A percentile compares a stretch with the other conserved stretches of the same genome.
These are phyloP conservation scores for Moringa oleifera DNA, from an alignment of 345 rosid genomes.

Conservation along the genomic window DNA sequence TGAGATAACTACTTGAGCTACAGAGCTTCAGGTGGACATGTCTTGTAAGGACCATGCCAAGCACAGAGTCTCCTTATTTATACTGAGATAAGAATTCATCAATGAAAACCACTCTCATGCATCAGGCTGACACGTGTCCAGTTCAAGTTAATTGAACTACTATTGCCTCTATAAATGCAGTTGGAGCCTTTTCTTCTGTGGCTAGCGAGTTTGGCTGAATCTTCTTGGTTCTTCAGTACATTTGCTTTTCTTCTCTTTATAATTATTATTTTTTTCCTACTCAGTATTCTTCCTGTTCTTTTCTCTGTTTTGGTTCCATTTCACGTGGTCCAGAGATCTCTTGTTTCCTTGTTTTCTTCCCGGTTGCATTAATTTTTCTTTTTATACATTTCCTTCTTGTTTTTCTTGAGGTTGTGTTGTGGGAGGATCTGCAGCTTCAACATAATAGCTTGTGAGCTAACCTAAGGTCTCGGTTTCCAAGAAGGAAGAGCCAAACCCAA, in stretches of 20 bases:
- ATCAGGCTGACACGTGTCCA: slow-evolving; percentile 39
- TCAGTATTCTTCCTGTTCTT: not conserved
- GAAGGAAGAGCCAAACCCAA: slow-evolving; percentile 17
- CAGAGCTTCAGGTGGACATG: not conserved
- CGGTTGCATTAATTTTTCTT: not conserved
- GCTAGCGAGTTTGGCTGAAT: slow-evolving; percentile 18
- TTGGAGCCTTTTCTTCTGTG: not conserved
- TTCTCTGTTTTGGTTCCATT: slow-evolving; percentile 11
- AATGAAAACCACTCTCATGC: slow-evolving; percentile 12
- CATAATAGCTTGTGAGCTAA: slow-evolving; percentile 17
- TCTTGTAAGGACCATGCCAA: not conserved
- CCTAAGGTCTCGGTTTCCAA: slow-evolving; percentile 11
- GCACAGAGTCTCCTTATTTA: slow-evolving; percentile 24
- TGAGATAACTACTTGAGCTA: not conserved
- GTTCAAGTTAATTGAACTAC: slow-evolving; percentile 24
- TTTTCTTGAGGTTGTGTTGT: not conserved
- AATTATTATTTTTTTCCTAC: not conserved
- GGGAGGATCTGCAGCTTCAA: slow-evolving; percentile 7
- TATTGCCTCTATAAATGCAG: slow-evolving; percentile 1
- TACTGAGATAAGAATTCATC: slow-evolving; percentile 18
- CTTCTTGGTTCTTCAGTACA: slow-evolving; percentile 10
- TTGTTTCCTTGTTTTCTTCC: not conserved
- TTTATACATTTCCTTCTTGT: no score
- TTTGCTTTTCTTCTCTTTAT: not conserved
- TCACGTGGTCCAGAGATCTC: slow-evolving; percentile 21